Base-by-base conservation (phyloP, 176 grass and related monocot genomes). In the Raddia guianensis region DNA sequence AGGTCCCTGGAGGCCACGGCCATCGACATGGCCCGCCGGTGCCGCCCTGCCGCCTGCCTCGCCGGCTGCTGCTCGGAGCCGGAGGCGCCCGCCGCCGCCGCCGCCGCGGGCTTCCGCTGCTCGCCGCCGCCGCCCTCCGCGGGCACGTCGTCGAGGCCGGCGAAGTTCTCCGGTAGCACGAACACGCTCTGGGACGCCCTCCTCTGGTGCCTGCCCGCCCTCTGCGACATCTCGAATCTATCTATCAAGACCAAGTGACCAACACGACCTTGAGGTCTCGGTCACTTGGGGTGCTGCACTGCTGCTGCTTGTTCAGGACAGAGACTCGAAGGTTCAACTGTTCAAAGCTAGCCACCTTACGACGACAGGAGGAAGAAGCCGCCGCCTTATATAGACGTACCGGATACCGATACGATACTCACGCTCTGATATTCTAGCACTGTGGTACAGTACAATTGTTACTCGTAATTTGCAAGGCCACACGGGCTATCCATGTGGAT, bases 131-230 rank as follows among this genome's bases (percentile, higher is more conserved):
- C 84, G 33, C 71, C 86, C 63, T 63, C 72, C 12, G 47, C 62
- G 78, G 71, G 74, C 57, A 83, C 92, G 83, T 91, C 87, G 77
- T 92, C 92, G 12, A 85, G 55, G 40, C 82, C 59, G 47, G 89
- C 79, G 82, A 97, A 97, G 87, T 94, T 90, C 81, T 97, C 94
- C 16, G 95, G 95, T 59, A 97, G 83, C 13, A 86, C 77, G 70
- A 97, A 94, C 73, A 89, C 91, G 60, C 85, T 80, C 83, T 97
- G 95, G 1, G 95, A 97, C 64, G 95, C 90, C 86, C 87, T 88
- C 89, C 95, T 68, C 76, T 94, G 95, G 91, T 97, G 95, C 75
- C 90, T 84, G 1, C 84, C 91, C 8, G 86, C 42, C 87, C 90
- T 87, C 80, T 85, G 80, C 67, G 89, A 90, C 89, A 92, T 93